Evolutionary conservation across 2,329 filamentous ascomycete species (phyloP).

Genomic region (Talaromyces sp.): DNA sequence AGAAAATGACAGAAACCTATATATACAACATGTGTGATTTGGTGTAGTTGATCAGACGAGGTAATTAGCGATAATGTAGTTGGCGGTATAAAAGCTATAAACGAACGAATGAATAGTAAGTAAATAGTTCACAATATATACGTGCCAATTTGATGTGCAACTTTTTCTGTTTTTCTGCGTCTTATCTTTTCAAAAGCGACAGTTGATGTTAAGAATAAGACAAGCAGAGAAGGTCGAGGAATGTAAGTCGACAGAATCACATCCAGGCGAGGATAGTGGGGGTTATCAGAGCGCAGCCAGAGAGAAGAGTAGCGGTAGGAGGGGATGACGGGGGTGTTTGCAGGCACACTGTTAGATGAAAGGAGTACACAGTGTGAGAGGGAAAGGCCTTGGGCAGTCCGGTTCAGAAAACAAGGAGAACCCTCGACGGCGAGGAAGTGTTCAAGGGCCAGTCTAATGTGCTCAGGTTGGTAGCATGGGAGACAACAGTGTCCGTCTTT

Average conservation of each 20-base stretch:
- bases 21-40: slow-evolving; percentile 3
- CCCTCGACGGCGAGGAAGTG: not conserved
- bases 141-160: not conserved
- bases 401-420: not conserved
- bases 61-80: not conserved
- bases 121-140: not conserved
- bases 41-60: not conserved
- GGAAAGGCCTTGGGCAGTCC: not conserved
- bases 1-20: not conserved
- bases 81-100: not conserved
- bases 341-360: not conserved
- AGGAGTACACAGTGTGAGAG: not conserved
- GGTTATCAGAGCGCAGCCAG: slow-evolving; percentile 5
- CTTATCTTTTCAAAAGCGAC: not conserved
- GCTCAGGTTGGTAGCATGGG: not conserved
- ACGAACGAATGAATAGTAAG: not conserved
- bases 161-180: not conserved
- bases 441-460: not conserved
- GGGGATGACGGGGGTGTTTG: not conserved
- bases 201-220: not conserved
- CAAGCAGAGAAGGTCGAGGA: not conserved
- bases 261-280: not conserved
- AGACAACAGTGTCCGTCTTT: not conserved
- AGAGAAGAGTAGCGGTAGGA: slow-evolving; percentile 3
- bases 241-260: not conserved